Base-by-base conservation (phyloP, 2,329 filamentous ascomycete species). In the Penicillium sp. region DNA sequence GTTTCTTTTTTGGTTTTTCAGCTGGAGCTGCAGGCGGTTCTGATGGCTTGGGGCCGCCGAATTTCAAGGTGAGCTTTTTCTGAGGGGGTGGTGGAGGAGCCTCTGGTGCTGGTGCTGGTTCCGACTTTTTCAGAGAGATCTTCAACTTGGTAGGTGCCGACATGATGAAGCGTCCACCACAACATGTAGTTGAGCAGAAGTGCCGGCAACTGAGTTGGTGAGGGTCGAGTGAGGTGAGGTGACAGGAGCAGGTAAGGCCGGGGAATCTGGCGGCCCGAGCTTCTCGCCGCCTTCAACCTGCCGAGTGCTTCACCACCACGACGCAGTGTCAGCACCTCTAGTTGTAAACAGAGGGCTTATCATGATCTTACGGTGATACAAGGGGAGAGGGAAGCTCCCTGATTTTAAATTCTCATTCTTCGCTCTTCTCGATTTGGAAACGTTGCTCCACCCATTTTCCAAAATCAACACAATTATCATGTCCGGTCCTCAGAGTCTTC, bases 401-500 rank as follows among this genome's bases (percentile, higher is more conserved):
- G 24, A 23, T 20, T 42, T 18, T n/a, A 28, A 47, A 47, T 16
- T 26, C 26, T 26, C 14, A 8, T 20, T 11, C 33, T 28, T 50
- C 47, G 58, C 61, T 5, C 3, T 46, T 43, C 42, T 42, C 49
- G 20, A 26, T 33, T 21, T 9, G n/a, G n/a, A n/a, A n/a, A n/a
- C n/a, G n/a, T n/a, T n/a, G 5, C 14, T 16, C 12, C 16, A 3
- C 16, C 14, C 18, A 26, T 20, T 43, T 26, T 6, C 20, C 21
- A 16, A 21, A 12, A 21, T 21, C 14, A 3, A n/a, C n/a, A n/a
- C n/a, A n/a, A 24, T 18, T 23, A 24, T 8, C 67, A 80, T 79
- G 72, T 74, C 77, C 16, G 72, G 75, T 47, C 71, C 74, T 56
- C 73, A 77, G 60, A 38, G 16, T 21, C 78, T 89, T 49, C 83